Base-by-base conservation (phyloP, 83 land plant species). In the Diphasiastrum complanatum region DNA sequence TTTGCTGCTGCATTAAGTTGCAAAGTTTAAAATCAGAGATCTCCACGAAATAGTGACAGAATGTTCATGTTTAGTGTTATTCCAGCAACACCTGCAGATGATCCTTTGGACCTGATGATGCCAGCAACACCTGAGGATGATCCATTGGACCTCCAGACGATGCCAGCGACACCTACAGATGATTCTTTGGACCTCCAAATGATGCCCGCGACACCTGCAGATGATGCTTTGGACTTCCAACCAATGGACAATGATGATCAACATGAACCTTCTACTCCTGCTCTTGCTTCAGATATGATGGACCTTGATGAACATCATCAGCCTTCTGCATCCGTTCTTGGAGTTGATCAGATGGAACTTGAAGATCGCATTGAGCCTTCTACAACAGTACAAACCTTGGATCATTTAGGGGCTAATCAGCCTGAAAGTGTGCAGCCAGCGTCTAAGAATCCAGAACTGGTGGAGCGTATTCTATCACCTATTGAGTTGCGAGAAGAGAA, bases 171-270 rank as follows among this genome's bases (percentile, higher is more conserved):
- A n/a, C n/a, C n/a, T n/a, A n/a, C n/a, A 1, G 53, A 50, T 18
- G 53, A 50, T 50, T 16, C 16, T 10, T n/a, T 24, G 23, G 24
- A 50, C 25, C 53, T 24, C 25, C 0, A n/a, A n/a, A n/a, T n/a
- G n/a, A n/a, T 30, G 33, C 52, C 49, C 45, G 25, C 70, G 2
- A 36, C 46, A 20, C 51, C 18, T 33, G 51, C 29, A 14, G 48
- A 67, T 43, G 32, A 40, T 40, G 31, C 40, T 4, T 27, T 27
- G 8, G 70, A 67, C 33, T 56, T 31, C 30, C 51, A 61, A 56
- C 67, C 48, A 47, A 45, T 58, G 55, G 72, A 61, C 40, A 26
- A 51, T 43, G 51, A 50, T n/a, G 53, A 18, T 18, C 14, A n/a
- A n/a, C 25, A 50, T n/a, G 53, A 12, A 18, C 25, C 25, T 50